Evolutionary conservation across 1,139 yeast genomes (phyloP).

Genomic region (Suhomyces anneliseae): DNA sequence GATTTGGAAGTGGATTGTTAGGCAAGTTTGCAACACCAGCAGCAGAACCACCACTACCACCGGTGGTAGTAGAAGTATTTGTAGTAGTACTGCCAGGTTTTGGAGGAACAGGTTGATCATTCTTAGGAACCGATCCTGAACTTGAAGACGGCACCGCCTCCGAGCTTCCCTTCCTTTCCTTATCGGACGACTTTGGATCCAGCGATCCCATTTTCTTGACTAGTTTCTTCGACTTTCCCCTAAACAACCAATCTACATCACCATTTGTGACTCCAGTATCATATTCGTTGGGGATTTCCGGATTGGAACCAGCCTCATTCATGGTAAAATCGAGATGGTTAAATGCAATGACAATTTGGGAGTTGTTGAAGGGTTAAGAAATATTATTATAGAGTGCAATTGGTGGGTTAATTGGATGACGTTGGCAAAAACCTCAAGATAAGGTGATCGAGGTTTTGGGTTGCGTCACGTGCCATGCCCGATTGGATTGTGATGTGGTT

Average conservation of each 20-base stretch:
- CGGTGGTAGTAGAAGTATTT: not conserved
- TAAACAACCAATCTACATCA: conserved; percentile 74
- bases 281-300: conserved; percentile 12
- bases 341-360: not conserved
- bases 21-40: not conserved
- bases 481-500: too few species aligned
- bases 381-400: too few species aligned
- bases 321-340: not conserved
- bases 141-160: not conserved
- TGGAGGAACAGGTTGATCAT: too few species aligned
- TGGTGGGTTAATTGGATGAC: too few species aligned
- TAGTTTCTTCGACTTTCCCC: conserved; percentile 62
- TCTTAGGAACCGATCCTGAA: too few species aligned
- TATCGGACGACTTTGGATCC: not conserved
- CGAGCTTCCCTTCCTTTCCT: not conserved
- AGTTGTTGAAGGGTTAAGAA: not conserved
- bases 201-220: conserved; percentile 38
- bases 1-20: conserved; percentile 5
- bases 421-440: too few species aligned
- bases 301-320: conserved; percentile 4
- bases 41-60: not conserved
- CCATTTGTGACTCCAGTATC: conserved; percentile 64
- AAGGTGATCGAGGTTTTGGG: too few species aligned
- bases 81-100: not conserved
- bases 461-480: too few species aligned